Evolutionary conservation across 768 basidiomycete genomes (phyloP).

Genomic region (Gloeopeniophorella convolvens): DNA sequence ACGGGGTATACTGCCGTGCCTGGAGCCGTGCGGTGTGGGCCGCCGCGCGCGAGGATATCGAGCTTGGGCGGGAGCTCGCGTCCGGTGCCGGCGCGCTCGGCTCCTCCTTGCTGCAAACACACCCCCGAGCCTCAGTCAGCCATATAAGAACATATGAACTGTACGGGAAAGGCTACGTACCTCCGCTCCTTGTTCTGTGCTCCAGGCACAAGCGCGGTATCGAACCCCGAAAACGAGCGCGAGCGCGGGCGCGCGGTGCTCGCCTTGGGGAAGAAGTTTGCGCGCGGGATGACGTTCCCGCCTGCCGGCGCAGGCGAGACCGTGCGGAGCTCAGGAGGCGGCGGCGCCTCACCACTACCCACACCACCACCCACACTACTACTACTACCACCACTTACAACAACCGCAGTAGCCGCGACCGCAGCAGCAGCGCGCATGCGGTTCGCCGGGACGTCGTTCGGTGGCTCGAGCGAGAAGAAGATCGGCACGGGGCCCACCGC

Average conservation of each 20-base stretch:
- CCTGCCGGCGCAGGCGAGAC: background rate
- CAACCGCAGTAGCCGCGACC: slow-evolving; percentile 15
- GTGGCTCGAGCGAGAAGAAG: slow-evolving; percentile 50
- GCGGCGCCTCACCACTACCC: too few species aligned
- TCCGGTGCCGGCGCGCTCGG: background rate
- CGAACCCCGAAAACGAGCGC: slow-evolving; percentile 71
- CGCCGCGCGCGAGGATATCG: slow-evolving; percentile 3
- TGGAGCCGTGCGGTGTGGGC: slow-evolving; percentile 10
- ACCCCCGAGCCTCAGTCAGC: background rate
- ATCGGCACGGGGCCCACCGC: slow-evolving; percentile 57
- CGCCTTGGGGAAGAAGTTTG: slow-evolving; percentile 59
- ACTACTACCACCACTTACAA: too few species aligned
- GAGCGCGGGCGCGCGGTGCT: slow-evolving; percentile 49
- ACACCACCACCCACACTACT: too few species aligned
- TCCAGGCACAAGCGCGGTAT: slow-evolving; percentile 31
- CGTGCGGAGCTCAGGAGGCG: too few species aligned
- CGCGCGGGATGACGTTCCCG: slow-evolving; percentile 36
- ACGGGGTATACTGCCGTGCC: slow-evolving; percentile 20
- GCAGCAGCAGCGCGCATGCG: slow-evolving; percentile 23
- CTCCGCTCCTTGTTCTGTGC: slow-evolving; percentile 14
- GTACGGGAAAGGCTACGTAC: slow-evolving; percentile 16
- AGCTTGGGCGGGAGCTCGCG: background rate
- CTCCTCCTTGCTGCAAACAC: slow-evolving; percentile 3
- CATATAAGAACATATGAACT: too few species aligned
- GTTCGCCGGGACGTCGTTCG: slow-evolving; percentile 28